Evolutionary conservation across 768 basidiomycete species (phyloP).

Genomic region (Pleurotus pulmonarius): DNA sequence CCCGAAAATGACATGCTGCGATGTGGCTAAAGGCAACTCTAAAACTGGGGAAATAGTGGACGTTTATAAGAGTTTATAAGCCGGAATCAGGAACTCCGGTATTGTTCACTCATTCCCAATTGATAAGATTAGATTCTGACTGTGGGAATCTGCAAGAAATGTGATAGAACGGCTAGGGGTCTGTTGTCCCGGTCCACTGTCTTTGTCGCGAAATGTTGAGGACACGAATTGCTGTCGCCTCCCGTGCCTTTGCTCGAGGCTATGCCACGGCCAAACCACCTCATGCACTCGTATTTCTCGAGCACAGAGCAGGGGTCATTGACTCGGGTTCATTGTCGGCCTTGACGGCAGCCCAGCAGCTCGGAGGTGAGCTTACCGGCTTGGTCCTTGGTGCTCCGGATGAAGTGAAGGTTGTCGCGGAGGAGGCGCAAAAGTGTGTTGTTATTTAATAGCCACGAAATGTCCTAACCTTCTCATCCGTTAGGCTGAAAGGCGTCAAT

Average conservation of each 20-base stretch:
- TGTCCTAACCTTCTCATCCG: constrained; percentile 11
- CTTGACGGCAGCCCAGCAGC: constrained; percentile 81
- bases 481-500: constrained; percentile 65
- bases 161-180: background rate
- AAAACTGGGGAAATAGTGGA: background rate
- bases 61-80: constrained; percentile 3
- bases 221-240: background rate
- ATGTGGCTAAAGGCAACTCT: background rate
- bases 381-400: constrained; percentile 68
- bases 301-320: constrained; percentile 78
- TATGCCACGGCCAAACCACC: constrained; percentile 63
- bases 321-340: constrained; percentile 87
- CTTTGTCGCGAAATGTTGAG: constrained; percentile 5
- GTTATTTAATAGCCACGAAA: background rate
- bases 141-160: background rate
- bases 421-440: constrained; percentile 78
- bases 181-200: background rate
- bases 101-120: background rate
- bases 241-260: constrained; percentile 25
- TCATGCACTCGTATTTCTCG: constrained; percentile 84
- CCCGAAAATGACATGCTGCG: constrained; percentile 72
- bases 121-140: background rate
- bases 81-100: constrained; percentile 5
- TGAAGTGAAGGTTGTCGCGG: constrained; percentile 61
- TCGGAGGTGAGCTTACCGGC: constrained; percentile 85